Conservation (phyloP, 2,329 filamentous ascomycete species). For the Monosporascus sp. region DNA sequence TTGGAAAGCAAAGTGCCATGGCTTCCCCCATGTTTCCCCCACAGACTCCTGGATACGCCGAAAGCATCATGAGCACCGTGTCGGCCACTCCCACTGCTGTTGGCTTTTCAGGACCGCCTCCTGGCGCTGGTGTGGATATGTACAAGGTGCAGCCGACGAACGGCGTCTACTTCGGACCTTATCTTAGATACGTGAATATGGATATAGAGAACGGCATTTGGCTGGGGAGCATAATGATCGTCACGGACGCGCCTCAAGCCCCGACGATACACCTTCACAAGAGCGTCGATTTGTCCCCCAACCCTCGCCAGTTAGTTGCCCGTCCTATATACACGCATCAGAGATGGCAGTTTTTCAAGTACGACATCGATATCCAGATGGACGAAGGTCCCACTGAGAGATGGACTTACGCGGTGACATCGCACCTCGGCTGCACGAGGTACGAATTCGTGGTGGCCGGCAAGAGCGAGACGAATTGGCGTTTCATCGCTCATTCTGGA, state of each 20-base stretch:
- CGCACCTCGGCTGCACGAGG: slow-evolving; percentile 92
- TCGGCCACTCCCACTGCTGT: slow-evolving; percentile 69
- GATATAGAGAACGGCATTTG: slow-evolving; percentile 85
- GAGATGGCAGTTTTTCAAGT: slow-evolving; percentile 92
- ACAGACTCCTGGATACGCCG: slow-evolving; percentile 77
- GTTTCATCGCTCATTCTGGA: slow-evolving; percentile 91
- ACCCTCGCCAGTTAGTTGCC: slow-evolving; percentile 79
- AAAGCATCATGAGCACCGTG: slow-evolving; percentile 76
- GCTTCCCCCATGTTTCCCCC: slow-evolving; percentile 80
- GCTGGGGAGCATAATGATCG: slow-evolving; percentile 88
- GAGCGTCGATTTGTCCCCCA: slow-evolving; percentile 85
- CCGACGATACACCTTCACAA: slow-evolving; percentile 95
- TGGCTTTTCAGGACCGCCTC: slow-evolving; percentile 87
- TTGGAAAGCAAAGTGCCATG: slow-evolving; percentile 62
- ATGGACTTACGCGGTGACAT: slow-evolving; percentile 98
- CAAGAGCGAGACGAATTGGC: slow-evolving; percentile 85
- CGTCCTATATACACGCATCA: slow-evolving; percentile 84
- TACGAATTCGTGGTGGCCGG: slow-evolving; percentile 97
- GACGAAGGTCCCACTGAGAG: slow-evolving; percentile 72
- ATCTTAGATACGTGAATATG: slow-evolving; percentile 95
- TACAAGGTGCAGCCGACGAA: slow-evolving; percentile 94
- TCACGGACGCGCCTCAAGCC: slow-evolving; percentile 86
- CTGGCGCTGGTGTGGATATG: slow-evolving; percentile 82
- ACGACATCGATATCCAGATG: slow-evolving; percentile 88
- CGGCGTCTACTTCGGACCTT: slow-evolving; percentile 96